Conservation (phyloP, 495 filamentous ascomycete species). For the Lepraria neglecta region DNA sequence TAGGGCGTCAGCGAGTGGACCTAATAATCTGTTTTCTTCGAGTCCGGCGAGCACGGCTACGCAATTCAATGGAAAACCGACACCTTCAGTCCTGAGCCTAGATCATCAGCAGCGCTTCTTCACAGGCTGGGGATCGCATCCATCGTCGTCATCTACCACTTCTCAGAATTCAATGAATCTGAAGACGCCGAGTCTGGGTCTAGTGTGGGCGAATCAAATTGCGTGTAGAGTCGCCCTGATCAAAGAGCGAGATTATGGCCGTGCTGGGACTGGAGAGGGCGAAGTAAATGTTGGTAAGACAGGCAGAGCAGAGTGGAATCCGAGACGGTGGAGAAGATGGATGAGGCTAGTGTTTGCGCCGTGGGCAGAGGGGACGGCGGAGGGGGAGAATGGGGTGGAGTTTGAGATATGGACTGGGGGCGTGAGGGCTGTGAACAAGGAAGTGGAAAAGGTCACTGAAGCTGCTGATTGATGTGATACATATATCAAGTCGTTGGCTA, state of each 20-base stretch:
- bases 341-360: slow-evolving; percentile 78
- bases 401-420: slow-evolving; percentile 51
- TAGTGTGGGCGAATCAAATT: slow-evolving; percentile 87
- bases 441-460: neutral
- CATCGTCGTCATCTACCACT: slow-evolving; percentile 16
- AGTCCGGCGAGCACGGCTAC: slow-evolving; percentile 24
- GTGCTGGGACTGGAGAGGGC: slow-evolving; percentile 1
- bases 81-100: slow-evolving; percentile 46
- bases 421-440: slow-evolving; percentile 25
- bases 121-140: slow-evolving; percentile 80
- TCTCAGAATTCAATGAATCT: slow-evolving; percentile 29
- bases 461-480: neutral
- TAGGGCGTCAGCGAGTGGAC: slow-evolving; percentile 4
- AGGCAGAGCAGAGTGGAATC: slow-evolving; percentile 20
- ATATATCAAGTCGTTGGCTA: neutral
- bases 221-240: slow-evolving; percentile 72
- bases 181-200: slow-evolving; percentile 81
- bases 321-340: slow-evolving; percentile 40
- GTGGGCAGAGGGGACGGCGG: slow-evolving; percentile 45
- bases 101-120: slow-evolving; percentile 91
- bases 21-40: slow-evolving; percentile 17
- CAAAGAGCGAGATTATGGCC: slow-evolving; percentile 46
- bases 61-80: slow-evolving; percentile 15
- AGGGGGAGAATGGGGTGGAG: slow-evolving; percentile 29
- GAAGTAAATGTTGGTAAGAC: slow-evolving; percentile 16